phyloP scores from a whole-genome alignment of 2,329 filamentous ascomycete genomes.

The Pseudonectria foliicola region DNA sequence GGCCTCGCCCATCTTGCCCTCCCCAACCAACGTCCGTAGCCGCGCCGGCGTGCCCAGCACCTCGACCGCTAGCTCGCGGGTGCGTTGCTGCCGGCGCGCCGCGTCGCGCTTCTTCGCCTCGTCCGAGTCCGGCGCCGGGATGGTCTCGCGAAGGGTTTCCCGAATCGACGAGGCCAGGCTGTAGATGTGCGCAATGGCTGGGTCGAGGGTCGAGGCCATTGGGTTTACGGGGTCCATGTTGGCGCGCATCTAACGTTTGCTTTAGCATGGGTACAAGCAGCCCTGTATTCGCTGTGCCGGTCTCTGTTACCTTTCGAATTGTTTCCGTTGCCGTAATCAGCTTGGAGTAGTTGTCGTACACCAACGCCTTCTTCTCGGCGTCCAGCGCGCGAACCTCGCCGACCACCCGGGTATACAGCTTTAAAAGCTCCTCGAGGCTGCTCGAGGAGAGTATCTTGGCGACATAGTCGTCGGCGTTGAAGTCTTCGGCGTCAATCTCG shows the following conservation, averaged over 20 bases:
- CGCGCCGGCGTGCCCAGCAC: constrained; percentile 55
- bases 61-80: constrained; percentile 53
- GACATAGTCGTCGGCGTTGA: constrained; percentile 67
- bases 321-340: constrained; percentile 95
- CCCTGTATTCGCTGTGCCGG: background rate
- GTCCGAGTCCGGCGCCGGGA: constrained; percentile 40
- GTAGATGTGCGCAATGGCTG: constrained; percentile 69
- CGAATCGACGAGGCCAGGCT: constrained; percentile 50
- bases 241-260: constrained; percentile 54
- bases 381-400: constrained; percentile 84
- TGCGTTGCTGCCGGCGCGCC: constrained; percentile 28
- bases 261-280: constrained; percentile 1
- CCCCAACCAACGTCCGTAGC: constrained; percentile 49
- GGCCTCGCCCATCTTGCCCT: constrained; percentile 56
- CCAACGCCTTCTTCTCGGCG: constrained; percentile 91
- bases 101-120: constrained; percentile 28
- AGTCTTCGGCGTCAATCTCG: constrained; percentile 67
- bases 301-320: constrained; percentile 61
- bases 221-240: constrained; percentile 76
- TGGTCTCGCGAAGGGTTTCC: constrained; percentile 40
- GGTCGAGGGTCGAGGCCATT: constrained; percentile 64
- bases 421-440: constrained; percentile 61
- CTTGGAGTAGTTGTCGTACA: constrained; percentile 98
- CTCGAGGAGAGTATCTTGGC: constrained; percentile 52
- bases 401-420: constrained; percentile 63